Evolutionary conservation across 805 yeast genomes (phyloP).

Genomic region (Dipodascus geniculatus): DNA sequence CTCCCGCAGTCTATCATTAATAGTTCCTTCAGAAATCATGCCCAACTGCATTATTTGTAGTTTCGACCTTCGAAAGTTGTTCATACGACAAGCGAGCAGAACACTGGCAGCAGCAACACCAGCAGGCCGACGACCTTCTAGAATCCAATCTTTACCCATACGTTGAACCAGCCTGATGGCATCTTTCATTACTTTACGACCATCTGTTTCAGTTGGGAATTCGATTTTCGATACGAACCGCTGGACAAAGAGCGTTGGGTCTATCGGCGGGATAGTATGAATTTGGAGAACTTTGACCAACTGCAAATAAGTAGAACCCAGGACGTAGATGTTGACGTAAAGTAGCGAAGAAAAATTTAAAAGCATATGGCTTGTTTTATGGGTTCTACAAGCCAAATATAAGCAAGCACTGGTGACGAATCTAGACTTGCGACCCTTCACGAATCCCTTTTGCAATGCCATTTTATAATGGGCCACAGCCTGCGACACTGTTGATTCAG

Average conservation of each 20-base stretch:
- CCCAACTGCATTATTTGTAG: conserved; percentile 92
- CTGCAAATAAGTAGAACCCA: conserved; percentile 91
- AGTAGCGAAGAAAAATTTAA: conserved; percentile 87
- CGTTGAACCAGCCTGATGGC: conserved; percentile 79
- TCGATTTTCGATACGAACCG: conserved; percentile 84
- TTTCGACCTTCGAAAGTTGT: conserved; percentile 82
- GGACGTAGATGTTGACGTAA: conserved; percentile 83
- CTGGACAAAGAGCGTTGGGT: conserved; percentile 86
- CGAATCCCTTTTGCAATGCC: conserved; percentile 80
- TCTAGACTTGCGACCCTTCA: conserved; percentile 93
- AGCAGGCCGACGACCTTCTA: conserved; percentile 95
- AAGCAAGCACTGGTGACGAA: conserved; percentile 92
- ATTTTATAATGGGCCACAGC: conserved; percentile 83
- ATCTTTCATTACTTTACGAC: conserved; percentile 66
- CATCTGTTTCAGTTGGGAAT: conserved; percentile 48
- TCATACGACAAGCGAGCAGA: conserved; percentile 91
- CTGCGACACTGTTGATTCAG: conserved; percentile 75
- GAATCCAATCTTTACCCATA: conserved; percentile 93
- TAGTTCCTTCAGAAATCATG: conserved; percentile 87
- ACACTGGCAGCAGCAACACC: conserved; percentile 98
- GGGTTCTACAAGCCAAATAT: conserved; percentile 88
- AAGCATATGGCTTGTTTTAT: conserved; percentile 85
- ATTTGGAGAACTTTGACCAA: conserved; percentile 81
- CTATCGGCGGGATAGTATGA: conserved; percentile 72
- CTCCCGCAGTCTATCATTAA: conserved; percentile 82